Conservation (phyloP, 331 rosid genomes). For the Rhamnella rubrinervis region DNA sequence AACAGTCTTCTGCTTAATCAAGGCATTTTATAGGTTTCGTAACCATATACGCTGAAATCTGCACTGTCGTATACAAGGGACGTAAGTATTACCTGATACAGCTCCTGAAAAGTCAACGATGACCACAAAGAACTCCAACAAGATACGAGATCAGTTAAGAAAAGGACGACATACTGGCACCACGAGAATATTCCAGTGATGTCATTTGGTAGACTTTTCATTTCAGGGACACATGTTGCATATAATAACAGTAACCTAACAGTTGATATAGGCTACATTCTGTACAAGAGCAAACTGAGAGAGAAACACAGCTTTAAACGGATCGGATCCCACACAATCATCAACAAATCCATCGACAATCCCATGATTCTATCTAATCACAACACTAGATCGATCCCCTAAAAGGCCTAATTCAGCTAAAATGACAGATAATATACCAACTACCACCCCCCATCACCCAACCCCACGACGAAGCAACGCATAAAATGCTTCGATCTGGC, state of each 20-base stretch:
- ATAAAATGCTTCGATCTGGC: background rate
- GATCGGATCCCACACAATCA: conserved; percentile 26
- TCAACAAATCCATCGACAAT: background rate
- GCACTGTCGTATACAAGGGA: no score
- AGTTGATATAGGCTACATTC: background rate
- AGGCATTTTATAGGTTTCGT: background rate
- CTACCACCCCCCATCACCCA: background rate
- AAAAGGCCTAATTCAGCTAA: conserved; percentile 24
- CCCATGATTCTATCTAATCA: conserved; percentile 3
- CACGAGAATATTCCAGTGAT: background rate
- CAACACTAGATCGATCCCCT: conserved; percentile 25
- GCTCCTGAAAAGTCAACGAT: background rate
- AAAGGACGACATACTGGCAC: background rate
- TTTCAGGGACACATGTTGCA: background rate
- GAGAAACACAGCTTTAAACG: background rate
- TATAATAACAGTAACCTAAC: background rate
- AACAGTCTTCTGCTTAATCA: background rate
- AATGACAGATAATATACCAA: conserved; percentile 20
- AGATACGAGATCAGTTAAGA: background rate
- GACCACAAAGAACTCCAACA: background rate
- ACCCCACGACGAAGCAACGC: background rate
- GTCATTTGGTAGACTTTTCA: background rate
- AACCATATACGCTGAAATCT: background rate
- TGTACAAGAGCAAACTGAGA: background rate
- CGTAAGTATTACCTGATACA: background rate